Conservation (phyloP, 75 land plant genomes). For the Selaginella tamariscina region DNA sequence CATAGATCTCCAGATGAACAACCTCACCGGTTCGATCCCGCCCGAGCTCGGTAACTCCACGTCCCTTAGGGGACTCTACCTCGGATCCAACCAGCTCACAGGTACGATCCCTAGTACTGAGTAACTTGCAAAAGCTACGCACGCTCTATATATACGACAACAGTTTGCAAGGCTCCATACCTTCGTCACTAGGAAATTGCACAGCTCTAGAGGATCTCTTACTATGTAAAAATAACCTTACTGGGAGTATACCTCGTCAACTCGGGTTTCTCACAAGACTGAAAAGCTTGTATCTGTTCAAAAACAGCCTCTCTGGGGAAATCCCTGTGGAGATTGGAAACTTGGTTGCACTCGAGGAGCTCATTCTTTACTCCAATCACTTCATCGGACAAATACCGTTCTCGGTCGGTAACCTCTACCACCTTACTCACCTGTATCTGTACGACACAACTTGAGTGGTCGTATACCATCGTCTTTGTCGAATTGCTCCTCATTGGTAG, state of each 20-base stretch:
- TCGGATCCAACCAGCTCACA: not conserved
- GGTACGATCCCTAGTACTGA: not conserved
- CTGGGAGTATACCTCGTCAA: slow-evolving; percentile 46
- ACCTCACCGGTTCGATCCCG: not conserved
- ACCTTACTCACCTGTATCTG: not conserved
- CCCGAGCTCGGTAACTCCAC: not conserved
- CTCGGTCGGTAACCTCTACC: slow-evolving; percentile 18
- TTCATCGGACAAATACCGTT: not conserved
- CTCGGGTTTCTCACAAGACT: slow-evolving; percentile 33
- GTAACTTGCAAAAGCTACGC: not conserved
- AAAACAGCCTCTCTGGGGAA: slow-evolving; percentile 39
- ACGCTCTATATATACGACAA: not conserved
- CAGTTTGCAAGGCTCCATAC: not conserved
- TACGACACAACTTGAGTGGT: not conserved
- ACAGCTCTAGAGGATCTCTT: slow-evolving; percentile 41
- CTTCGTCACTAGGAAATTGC: slow-evolving; percentile 10
- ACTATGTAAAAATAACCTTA: slow-evolving; percentile 51
- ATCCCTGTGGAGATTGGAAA: slow-evolving; percentile 51
- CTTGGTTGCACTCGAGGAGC: slow-evolving; percentile 38
- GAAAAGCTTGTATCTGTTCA: slow-evolving; percentile 41
- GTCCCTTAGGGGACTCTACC: not conserved
- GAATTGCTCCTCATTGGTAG: not conserved
- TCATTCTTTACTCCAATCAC: slow-evolving; percentile 6
- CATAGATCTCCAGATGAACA: not conserved
- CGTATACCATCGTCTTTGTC: not conserved